Evolutionary conservation across 2,329 filamentous ascomycete species (phyloP).

Genomic region (Eurotiales sp.): DNA sequence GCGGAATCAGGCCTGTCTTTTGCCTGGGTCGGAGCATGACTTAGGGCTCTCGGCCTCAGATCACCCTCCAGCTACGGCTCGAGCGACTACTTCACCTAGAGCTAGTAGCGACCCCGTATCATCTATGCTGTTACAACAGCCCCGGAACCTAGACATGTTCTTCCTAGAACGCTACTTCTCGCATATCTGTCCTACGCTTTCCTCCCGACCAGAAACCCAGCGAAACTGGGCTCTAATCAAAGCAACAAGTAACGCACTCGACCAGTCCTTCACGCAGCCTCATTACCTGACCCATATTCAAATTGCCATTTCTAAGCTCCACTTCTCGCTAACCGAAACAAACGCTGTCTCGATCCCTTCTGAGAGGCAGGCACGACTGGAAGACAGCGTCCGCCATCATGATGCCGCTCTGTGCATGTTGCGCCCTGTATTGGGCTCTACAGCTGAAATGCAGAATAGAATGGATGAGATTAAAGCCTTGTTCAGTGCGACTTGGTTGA

Average conservation of each 20-base stretch:
- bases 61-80: not conserved
- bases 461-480: not conserved
- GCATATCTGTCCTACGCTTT: slow-evolving; percentile 9
- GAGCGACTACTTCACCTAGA: no score
- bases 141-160: not conserved
- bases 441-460: not conserved
- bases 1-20: slow-evolving; percentile 3
- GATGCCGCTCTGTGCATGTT: slow-evolving; percentile 4
- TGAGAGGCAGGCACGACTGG: not conserved
- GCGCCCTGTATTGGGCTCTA: not conserved
- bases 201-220: slow-evolving; percentile 2
- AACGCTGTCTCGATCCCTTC: not conserved
- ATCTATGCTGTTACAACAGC: not conserved
- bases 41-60: not conserved
- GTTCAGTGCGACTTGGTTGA: slow-evolving; percentile 3
- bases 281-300: slow-evolving; percentile 11
- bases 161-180: slow-evolving; percentile 8
- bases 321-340: slow-evolving; percentile 1
- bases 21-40: not conserved
- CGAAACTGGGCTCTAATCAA: slow-evolving; percentile 3
- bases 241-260: not conserved
- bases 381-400: slow-evolving; percentile 3
- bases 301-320: slow-evolving; percentile 7
- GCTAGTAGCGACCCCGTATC: no score
- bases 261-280: not conserved